Evolutionary conservation across 2,329 filamentous ascomycete species (phyloP).

Genomic region (Pestalotiopsis sp.): DNA sequence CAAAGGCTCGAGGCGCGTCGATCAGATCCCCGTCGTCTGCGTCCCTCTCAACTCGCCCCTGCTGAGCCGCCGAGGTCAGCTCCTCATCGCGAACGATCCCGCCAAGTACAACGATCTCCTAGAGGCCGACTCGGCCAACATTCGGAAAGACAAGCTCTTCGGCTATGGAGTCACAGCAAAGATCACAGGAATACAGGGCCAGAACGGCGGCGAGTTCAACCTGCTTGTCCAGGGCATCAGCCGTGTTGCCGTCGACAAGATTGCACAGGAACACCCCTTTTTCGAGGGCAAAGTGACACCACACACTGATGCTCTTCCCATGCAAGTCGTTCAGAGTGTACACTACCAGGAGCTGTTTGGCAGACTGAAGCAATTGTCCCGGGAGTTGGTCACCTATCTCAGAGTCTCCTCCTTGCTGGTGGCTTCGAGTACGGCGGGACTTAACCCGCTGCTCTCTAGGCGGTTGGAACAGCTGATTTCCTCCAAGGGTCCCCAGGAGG

Average conservation of each 20-base stretch:
- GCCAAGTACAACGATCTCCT: constrained; percentile 49
- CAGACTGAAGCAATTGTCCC: constrained; percentile 80
- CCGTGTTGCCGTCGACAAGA: constrained; percentile 74
- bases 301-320: constrained; percentile 26
- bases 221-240: constrained; percentile 85
- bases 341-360: constrained; percentile 67
- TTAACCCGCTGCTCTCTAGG: constrained; percentile 85
- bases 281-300: constrained; percentile 78
- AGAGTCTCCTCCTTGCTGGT: constrained; percentile 84
- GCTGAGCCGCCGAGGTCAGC: constrained; percentile 74
- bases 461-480: constrained; percentile 87
- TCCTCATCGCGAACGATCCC: constrained; percentile 69
- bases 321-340: constrained; percentile 25
- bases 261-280: constrained; percentile 79
- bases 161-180: constrained; percentile 80
- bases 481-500: constrained; percentile 79
- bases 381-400: constrained; percentile 83
- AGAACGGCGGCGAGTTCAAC: constrained; percentile 75
- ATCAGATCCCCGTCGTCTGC: constrained; percentile 79
- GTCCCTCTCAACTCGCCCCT: constrained; percentile 81
- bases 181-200: constrained; percentile 77
- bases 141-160: constrained; percentile 75
- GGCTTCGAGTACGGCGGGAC: constrained; percentile 60
- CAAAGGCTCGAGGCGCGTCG: constrained; percentile 66
- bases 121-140: constrained; percentile 60